Percentiles rank a stretch among this genome's conserved stretches.
phyloP scores from a whole-genome alignment of 2,329 filamentous ascomycete genomes.

The Aureobasidium namibiae region DNA sequence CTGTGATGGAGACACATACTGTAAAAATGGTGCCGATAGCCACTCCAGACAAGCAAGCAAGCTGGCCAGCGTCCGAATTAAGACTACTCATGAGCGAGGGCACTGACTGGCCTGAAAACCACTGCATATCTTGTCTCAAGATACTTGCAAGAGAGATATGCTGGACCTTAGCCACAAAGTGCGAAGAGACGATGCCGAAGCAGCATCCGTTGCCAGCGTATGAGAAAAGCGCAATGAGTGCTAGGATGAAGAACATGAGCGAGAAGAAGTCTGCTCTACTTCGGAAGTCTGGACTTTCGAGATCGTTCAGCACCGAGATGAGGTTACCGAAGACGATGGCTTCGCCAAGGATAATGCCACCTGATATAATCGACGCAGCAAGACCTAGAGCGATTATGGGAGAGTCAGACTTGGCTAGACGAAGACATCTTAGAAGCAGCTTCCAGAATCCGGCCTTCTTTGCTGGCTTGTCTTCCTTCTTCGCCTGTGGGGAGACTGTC shows the following conservation, averaged over 20 bases:
- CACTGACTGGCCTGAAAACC: slow-evolving; percentile 39
- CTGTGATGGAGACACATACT: slow-evolving; percentile 38
- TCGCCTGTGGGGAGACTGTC: background rate
- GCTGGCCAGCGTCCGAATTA: slow-evolving; percentile 40
- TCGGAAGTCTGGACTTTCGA: slow-evolving; percentile 17
- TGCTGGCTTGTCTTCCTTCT: slow-evolving; percentile 23
- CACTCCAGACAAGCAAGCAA: slow-evolving; percentile 41
- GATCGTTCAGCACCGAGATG: slow-evolving; percentile 42
- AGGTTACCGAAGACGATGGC: slow-evolving; percentile 50
- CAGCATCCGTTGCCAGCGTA: slow-evolving; percentile 37
- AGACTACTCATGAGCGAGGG: slow-evolving; percentile 39
- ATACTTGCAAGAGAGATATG: slow-evolving; percentile 42
- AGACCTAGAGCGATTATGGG: slow-evolving; percentile 35
- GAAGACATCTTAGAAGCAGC: slow-evolving; percentile 11
- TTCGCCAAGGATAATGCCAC: slow-evolving; percentile 49
- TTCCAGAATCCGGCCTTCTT: slow-evolving; percentile 7
- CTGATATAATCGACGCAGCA: slow-evolving; percentile 37
- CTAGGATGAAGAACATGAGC: slow-evolving; percentile 46
- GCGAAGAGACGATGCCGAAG: slow-evolving; percentile 41
- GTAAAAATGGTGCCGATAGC: slow-evolving; percentile 44
- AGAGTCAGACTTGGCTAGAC: slow-evolving; percentile 30
- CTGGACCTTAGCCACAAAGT: slow-evolving; percentile 37
- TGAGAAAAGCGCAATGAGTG: slow-evolving; percentile 40
- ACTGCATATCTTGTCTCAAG: slow-evolving; percentile 47
- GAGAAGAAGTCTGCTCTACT: slow-evolving; percentile 34